Evolutionary conservation across 345 rosid species (phyloP).

Genomic region (Arabidopsis thaliana): TAIR10.1 NC_003075.7:6571501-6572000

Average conservation of each 20-base stretch:
- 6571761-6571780: no score
- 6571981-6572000: conserved; percentile 41
- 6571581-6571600: no score
- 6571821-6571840: background rate
- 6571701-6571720: no score
- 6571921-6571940: conserved; percentile 34
- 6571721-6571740: no score
- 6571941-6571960: background rate
- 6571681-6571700: no score
- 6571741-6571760: background rate
- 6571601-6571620: background rate
- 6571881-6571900: conserved; percentile 33
- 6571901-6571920: conserved; percentile 29
- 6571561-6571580: background rate
- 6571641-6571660: no score
- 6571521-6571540: no score
- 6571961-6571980: background rate
- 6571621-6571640: no score
- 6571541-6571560: background rate
- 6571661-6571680: no score
- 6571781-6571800: no score
- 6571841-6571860: conserved; percentile 15
- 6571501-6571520: background rate
- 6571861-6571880: conserved; percentile 30
- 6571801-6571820: background rate